Conservation (phyloP, 1,284 basidiomycete species). For the Microbotryomycetes sp. region DNA sequence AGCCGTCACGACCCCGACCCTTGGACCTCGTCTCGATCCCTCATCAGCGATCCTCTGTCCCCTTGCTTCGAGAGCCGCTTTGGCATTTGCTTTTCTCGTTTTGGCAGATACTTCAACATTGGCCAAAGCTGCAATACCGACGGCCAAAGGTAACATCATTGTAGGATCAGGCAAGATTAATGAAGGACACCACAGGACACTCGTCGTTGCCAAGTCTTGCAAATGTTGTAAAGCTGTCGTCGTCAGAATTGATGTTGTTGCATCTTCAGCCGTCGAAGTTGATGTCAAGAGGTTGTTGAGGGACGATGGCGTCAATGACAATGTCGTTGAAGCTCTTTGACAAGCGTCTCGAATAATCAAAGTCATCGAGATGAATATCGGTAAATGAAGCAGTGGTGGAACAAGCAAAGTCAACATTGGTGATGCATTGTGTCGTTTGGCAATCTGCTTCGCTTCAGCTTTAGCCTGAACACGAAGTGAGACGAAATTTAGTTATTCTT, state of each 20-base stretch:
- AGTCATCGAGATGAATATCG: conserved; percentile 62
- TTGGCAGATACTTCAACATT: conserved; percentile 58
- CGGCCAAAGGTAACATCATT: conserved; percentile 58
- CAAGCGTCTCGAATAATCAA: conserved; percentile 53
- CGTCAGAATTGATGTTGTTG: conserved; percentile 36
- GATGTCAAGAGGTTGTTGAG: conserved; percentile 42
- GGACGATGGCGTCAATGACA: conserved; percentile 7
- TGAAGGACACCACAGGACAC: conserved; percentile 64
- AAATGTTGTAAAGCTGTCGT: conserved; percentile 39
- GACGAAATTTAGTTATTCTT: no score
- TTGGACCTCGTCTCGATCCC: not conserved
- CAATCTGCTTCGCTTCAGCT: conserved; percentile 54
- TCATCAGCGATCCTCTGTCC: not conserved
- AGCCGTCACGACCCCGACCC: conserved; percentile 1
- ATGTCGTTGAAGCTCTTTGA: conserved; percentile 11
- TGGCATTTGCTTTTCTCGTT: conserved; percentile 1
- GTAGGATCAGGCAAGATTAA: conserved; percentile 65
- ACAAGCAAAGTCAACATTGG: conserved; percentile 56
- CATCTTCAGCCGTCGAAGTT: not conserved
- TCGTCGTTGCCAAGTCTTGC: conserved; percentile 57
- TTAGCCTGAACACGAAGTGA: conserved; percentile 48
- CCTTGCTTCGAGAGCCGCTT: not conserved
- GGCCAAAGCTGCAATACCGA: conserved; percentile 65
- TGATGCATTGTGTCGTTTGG: conserved; percentile 54
- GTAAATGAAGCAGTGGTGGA: conserved; percentile 62